Evolutionary conservation across 2,329 filamentous ascomycete genomes (phyloP).

Genomic region (Colletotrichum higginsianum): DNA sequence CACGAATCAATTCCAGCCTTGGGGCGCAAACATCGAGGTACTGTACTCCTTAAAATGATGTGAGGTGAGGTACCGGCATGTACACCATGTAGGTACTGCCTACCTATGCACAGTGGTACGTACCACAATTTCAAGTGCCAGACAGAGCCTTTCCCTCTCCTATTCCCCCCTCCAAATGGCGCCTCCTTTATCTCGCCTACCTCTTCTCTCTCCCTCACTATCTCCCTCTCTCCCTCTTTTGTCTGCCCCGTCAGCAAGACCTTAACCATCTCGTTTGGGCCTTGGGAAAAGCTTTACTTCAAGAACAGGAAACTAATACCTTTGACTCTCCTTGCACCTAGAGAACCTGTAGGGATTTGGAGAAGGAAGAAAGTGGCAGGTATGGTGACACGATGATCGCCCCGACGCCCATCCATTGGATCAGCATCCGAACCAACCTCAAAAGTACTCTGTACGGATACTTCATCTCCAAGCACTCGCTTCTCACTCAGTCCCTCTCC

Average conservation of each 20-base stretch:
- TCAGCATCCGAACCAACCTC: constrained; percentile 31
- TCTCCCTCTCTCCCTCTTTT: neutral
- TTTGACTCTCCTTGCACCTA: neutral
- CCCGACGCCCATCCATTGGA: constrained; percentile 19
- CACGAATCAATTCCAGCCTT: constrained; percentile 4
- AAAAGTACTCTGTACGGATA: neutral
- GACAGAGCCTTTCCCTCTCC: constrained; percentile 1
- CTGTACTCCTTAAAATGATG: neutral
- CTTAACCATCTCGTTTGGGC: no score
- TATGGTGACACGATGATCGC: constrained; percentile 2
- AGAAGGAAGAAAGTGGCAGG: constrained; percentile 3
- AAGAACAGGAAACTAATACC: neutral
- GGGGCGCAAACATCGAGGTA: neutral
- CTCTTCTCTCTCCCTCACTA: no score
- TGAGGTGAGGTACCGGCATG: neutral
- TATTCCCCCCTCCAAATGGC: neutral
- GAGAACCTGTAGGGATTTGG: neutral
- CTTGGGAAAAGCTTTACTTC: neutral
- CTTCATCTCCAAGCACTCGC: constrained; percentile 10
- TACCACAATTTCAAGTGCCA: neutral
- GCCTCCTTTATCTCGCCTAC: no score
- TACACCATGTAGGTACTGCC: neutral
- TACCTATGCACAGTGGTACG: neutral
- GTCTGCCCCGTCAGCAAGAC: neutral
- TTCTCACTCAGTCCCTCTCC: neutral